A percentile compares a stretch with the other conserved stretches of the same genome.
Conservation (phyloP, 2,329 filamentous ascomycete genomes). For the Dothideomycetidae sp. region DNA sequence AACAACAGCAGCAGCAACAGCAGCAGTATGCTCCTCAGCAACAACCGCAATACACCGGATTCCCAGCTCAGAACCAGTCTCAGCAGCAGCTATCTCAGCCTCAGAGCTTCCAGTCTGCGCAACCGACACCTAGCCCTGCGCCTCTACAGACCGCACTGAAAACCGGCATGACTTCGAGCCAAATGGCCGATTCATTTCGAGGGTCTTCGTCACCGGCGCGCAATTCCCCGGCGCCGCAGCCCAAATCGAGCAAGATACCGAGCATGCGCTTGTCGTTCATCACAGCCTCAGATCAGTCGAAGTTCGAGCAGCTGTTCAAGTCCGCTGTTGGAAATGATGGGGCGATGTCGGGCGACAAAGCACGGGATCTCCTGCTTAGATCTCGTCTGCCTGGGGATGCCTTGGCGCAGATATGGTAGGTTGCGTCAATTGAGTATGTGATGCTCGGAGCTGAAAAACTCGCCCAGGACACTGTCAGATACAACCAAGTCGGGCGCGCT, state of each 20-base stretch:
- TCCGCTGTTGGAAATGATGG: constrained; percentile 76
- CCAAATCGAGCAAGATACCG: constrained; percentile 64
- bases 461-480: constrained; percentile 55
- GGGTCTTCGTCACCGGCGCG: constrained; percentile 40
- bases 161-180: constrained; percentile 46
- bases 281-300: constrained; percentile 83
- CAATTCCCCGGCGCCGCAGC: constrained; percentile 40
- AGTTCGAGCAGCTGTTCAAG: constrained; percentile 96
- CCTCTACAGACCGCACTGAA: constrained; percentile 38
- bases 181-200: constrained; percentile 51
- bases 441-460: neutral
- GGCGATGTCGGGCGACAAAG: constrained; percentile 82
- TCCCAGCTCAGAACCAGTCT: constrained; percentile 29
- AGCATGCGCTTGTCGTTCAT: constrained; percentile 93
- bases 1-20: constrained; percentile 27
- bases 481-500: constrained; percentile 93
- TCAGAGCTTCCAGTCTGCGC: constrained; percentile 42
- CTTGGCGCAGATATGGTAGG: constrained; percentile 77
- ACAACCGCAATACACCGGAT: constrained; percentile 33
- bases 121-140: constrained; percentile 36
- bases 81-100: constrained; percentile 34
- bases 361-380: constrained; percentile 72
- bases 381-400: constrained; percentile 79
- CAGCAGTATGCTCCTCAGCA: constrained; percentile 24
- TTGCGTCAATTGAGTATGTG: constrained; percentile 26